These are phyloP conservation scores for Dicorynia guianensis DNA, from an alignment of 306 rosid species.

Conservation along the genomic window DNA sequence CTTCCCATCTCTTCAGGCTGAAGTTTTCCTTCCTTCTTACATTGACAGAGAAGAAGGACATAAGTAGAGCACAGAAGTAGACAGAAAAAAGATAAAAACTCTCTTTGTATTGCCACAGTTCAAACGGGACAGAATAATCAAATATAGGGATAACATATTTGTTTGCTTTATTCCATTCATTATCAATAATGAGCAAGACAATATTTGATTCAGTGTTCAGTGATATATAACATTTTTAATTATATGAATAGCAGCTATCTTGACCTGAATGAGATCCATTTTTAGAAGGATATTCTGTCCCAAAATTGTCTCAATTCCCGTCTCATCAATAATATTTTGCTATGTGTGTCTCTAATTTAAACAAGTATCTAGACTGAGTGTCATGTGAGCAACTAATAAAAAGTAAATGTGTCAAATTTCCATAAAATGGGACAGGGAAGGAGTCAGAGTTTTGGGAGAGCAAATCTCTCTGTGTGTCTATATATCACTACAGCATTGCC, in stretches of 20 bases:
- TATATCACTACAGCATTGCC: background rate
- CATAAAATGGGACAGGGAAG: no score
- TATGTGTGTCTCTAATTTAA: no score
- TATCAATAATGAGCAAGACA: background rate
- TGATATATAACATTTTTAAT: background rate
- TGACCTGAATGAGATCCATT: background rate
- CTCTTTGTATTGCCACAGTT: no score
- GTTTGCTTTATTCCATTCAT: background rate
- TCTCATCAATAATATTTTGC: no score
- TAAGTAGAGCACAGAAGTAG: constrained; percentile 11
- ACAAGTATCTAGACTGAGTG: no score
- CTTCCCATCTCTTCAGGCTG: constrained; percentile 61
- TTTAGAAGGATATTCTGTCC: no score
- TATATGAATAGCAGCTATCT: background rate
- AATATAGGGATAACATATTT: background rate
- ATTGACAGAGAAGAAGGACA: constrained; percentile 33
- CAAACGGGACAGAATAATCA: background rate
- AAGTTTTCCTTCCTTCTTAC: constrained; percentile 47
- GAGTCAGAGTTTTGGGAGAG: no score
- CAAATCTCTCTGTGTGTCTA: no score
- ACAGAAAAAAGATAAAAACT: background rate
- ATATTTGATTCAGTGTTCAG: background rate
- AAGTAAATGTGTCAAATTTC: no score
- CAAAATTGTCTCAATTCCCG: no score
- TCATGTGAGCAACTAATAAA: no score